phyloP scores from a whole-genome alignment of 2,329 filamentous ascomycete genomes.

The Ustulina deusta region DNA sequence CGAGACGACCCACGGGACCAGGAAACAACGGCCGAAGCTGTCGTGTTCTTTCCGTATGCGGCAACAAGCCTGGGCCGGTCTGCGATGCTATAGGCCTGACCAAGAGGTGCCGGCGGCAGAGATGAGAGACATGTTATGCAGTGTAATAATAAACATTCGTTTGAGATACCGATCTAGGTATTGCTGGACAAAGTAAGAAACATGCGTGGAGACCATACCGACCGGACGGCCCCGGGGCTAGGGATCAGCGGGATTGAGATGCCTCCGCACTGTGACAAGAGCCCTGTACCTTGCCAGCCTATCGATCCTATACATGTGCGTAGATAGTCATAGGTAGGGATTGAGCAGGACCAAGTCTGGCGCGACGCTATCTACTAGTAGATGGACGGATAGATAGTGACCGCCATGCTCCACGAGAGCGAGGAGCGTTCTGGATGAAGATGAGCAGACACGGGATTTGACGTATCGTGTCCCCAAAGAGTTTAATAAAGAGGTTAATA shows the following conservation, averaged over 20 bases:
- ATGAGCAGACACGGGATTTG: constrained; percentile 8
- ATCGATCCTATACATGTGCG: too few species aligned
- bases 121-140: constrained; percentile 11
- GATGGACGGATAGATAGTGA: background rate
- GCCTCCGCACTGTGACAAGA: constrained; percentile 21
- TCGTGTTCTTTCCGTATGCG: constrained; percentile 6
- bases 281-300: background rate
- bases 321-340: background rate
- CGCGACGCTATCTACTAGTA: background rate
- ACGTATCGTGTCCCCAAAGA: constrained; percentile 1
- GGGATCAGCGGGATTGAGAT: constrained; percentile 9
- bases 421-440: background rate
- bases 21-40: background rate
- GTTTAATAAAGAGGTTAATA: constrained; percentile 7
- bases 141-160: constrained; percentile 22
- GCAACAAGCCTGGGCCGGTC: background rate
- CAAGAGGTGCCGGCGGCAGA: background rate
- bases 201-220: constrained; percentile 14
- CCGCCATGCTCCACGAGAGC: background rate
- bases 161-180: constrained; percentile 4
- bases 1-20: constrained; percentile 2
- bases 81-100: constrained; percentile 6
- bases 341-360: background rate
- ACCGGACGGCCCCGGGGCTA: constrained; percentile 30
- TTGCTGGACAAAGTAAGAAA: background rate